Percentiles rank a stretch among this genome's conserved stretches.
phyloP scores from a whole-genome alignment of 1,284 basidiomycete genomes.

The Naganishia cerealis region DNA sequence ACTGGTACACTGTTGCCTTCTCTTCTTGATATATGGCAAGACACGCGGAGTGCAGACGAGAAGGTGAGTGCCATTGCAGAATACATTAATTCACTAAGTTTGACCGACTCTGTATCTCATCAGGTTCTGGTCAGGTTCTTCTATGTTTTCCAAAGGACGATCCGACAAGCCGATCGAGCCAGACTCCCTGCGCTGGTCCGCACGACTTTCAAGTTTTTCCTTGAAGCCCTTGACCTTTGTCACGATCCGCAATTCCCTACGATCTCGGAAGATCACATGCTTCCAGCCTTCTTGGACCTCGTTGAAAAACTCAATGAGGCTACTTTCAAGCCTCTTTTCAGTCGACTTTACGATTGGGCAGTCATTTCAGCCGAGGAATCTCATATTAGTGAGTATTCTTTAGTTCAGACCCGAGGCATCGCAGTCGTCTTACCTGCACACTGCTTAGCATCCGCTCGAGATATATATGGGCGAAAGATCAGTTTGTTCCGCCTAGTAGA shows the following conservation, averaged over 20 bases:
- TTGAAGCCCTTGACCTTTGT: constrained; percentile 73
- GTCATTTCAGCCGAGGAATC: constrained; percentile 56
- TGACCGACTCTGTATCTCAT: neutral
- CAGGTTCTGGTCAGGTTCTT: constrained; percentile 60
- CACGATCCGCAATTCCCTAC: constrained; percentile 51
- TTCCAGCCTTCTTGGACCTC: constrained; percentile 72
- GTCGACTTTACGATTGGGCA: constrained; percentile 92
- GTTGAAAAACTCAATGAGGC: constrained; percentile 92
- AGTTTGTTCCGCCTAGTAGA: constrained; percentile 73
- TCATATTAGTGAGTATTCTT: constrained; percentile 1
- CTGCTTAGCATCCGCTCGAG: constrained; percentile 17
- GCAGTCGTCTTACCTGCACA: neutral
- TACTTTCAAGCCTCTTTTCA: constrained; percentile 87
- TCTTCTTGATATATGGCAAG: constrained; percentile 57
- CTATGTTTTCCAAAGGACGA: constrained; percentile 63
- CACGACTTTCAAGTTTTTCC: constrained; percentile 74
- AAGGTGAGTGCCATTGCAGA: constrained; percentile 33
- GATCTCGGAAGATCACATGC: constrained; percentile 29
- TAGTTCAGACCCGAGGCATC: neutral
- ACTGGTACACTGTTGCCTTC: constrained; percentile 68
- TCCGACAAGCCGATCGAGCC: constrained; percentile 66
- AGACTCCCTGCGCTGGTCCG: constrained; percentile 71
- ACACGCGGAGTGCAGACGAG: constrained; percentile 41
- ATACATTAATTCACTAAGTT: neutral
- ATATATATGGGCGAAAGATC: constrained; percentile 57